These are phyloP conservation scores for Blastomyces silverae DNA, from an alignment of 2,329 filamentous ascomycete genomes.

Conservation along the genomic window DNA sequence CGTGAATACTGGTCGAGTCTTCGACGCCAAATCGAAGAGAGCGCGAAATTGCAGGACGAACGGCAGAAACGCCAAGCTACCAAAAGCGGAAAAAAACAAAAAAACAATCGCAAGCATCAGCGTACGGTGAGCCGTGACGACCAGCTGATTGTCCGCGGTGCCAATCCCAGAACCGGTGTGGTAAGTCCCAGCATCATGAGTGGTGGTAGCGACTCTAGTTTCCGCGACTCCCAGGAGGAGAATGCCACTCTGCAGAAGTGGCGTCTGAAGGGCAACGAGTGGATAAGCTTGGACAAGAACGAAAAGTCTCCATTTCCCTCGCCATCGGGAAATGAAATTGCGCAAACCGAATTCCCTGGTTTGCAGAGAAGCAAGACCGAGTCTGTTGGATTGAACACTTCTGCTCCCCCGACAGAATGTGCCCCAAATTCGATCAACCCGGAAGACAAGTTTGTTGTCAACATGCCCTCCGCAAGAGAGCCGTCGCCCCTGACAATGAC, in stretches of 20 bases:
- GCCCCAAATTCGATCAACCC: conserved; percentile 32
- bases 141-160: conserved; percentile 30
- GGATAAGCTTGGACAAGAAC: conserved; percentile 30
- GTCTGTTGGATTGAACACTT: conserved; percentile 10
- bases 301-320: conserved; percentile 22
- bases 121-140: conserved; percentile 30
- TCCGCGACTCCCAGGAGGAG: conserved; percentile 21
- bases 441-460: conserved; percentile 40
- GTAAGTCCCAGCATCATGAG: conserved; percentile 32
- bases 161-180: conserved; percentile 35
- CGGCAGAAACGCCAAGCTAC: background rate
- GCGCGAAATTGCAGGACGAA: conserved; percentile 6
- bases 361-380: conserved; percentile 4
- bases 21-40: conserved; percentile 13
- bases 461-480: conserved; percentile 41
- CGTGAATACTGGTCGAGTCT: conserved; percentile 10
- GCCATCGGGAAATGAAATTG: conserved; percentile 14
- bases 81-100: conserved; percentile 2
- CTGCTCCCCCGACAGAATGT: conserved; percentile 30
- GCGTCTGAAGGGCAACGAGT: conserved; percentile 33
- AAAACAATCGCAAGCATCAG: conserved; percentile 10
- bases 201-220: conserved; percentile 22
- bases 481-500: conserved; percentile 39
- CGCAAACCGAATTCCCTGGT: background rate
- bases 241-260: conserved; percentile 25